These are phyloP conservation scores for Termitomyces sp. DNA, from an alignment of 768 basidiomycete genomes.

Conservation along the genomic window DNA sequence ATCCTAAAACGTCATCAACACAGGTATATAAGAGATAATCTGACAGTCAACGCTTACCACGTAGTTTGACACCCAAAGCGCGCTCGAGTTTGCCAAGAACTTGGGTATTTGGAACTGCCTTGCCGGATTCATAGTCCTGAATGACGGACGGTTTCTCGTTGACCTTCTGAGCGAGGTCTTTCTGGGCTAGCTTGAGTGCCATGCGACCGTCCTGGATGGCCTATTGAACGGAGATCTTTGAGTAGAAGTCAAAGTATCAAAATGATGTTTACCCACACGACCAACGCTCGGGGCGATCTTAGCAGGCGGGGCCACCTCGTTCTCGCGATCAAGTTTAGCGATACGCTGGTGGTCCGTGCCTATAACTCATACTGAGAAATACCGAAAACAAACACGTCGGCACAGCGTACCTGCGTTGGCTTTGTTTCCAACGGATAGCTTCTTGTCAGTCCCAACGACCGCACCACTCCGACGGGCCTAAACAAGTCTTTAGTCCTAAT, in stretches of 20 bases:
- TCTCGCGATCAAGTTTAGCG: conserved; percentile 91
- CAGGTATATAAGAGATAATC: not conserved
- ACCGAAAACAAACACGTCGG: not conserved
- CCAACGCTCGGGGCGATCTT: conserved; percentile 73
- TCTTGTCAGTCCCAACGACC: conserved; percentile 82
- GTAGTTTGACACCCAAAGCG: conserved; percentile 78
- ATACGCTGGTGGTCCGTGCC: conserved; percentile 92
- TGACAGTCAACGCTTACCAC: conserved; percentile 48
- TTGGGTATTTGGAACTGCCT: conserved; percentile 81
- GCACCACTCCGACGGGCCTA: conserved; percentile 75
- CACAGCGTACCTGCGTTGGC: conserved; percentile 55
- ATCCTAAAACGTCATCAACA: conserved; percentile 34
- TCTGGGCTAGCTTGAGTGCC: conserved; percentile 80
- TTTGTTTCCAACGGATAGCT: conserved; percentile 68
- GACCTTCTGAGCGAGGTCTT: conserved; percentile 87
- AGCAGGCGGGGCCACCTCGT: conserved; percentile 89
- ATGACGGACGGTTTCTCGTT: conserved; percentile 89
- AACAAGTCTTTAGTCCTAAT: conserved; percentile 4
- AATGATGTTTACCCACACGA: conserved; percentile 43
- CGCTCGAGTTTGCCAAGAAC: conserved; percentile 89
- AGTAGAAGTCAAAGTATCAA: not conserved
- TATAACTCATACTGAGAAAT: conserved; percentile 19
- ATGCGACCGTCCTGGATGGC: conserved; percentile 79
- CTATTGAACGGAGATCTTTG: conserved; percentile 25
- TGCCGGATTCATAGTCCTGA: conserved; percentile 86